Base-by-base conservation (phyloP, 805 yeast species). In the Lachancea thermotolerans region DNA sequence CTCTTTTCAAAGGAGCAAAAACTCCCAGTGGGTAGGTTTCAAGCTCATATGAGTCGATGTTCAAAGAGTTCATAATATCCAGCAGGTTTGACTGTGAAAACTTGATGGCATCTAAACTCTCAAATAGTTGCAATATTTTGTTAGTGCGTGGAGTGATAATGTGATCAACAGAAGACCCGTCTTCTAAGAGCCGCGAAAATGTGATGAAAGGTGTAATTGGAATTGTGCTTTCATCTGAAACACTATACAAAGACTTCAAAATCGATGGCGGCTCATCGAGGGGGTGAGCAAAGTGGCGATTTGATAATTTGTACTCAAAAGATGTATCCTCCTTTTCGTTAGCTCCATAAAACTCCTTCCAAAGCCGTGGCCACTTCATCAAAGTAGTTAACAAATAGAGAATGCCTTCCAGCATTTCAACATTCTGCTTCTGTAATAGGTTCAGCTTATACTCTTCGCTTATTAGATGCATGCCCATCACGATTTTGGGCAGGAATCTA, bases 11-110 rank as follows among this genome's bases (percentile, higher is more conserved):
- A 0, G 95, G 87, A 4, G 84, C 62, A 29, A 74, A 64, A 1
- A 89, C 69, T 0, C 95, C 95, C 2, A 79, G 64, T 0, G 96
- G 96, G 53, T 73, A 84, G 0, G 88, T 75, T 35, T 84, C 85
- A 5, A 88, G 60, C 39, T 74, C 79, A 3, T 66, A 61, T 15
- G 67, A 56, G 1, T 72, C 68, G 15, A 87, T 72, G 4, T 73
- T 75, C 48, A 75, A 73, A 30, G 78, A 81, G 9, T 74, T 74
- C 73, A 87, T 74, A 56, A 82, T 64, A 47, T 75, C 79, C 1
- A 85, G 74, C 21, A 87, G 71, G 47, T 80, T 79, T 10, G 61
- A 67, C 0, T 77, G 66, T 0, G 75, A 70, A 50, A 71, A 77
- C 16, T 71, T 71, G 0, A 78, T 66, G 0, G 87, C 76, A 5